Percentiles rank a stretch among this genome's conserved stretches.
Evolutionary conservation across 1,284 basidiomycete genomes (phyloP).

Genomic region (Tylopilus orsonianus): DNA sequence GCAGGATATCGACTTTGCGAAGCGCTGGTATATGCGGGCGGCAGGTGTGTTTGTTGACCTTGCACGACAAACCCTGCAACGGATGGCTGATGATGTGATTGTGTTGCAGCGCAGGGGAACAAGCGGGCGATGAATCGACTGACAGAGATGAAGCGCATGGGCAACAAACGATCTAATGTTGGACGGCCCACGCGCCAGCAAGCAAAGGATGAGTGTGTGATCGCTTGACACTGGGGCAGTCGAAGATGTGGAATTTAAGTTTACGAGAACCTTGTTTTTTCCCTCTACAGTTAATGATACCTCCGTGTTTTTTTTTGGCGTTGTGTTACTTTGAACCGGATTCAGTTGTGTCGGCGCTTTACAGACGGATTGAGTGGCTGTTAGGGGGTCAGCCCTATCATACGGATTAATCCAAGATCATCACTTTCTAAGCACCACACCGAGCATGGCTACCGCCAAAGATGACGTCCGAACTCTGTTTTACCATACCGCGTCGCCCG

Average conservation of each 20-base stretch:
- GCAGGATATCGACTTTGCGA: conserved; percentile 93
- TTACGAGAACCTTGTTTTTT: conserved; percentile 3
- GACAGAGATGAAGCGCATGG: conserved; percentile 86
- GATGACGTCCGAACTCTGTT: conserved; percentile 28
- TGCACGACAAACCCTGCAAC: neutral
- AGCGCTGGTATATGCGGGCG: conserved; percentile 98
- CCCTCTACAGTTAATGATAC: conserved; percentile 12
- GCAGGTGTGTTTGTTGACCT: conserved; percentile 64
- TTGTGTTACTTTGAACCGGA: conserved; percentile 6
- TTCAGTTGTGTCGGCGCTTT: conserved; percentile 7
- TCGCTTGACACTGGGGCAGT: conserved; percentile 48
- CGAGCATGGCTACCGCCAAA: conserved; percentile 25
- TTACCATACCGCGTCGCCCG: neutral
- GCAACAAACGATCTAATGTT: conserved; percentile 68
- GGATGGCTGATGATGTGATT: conserved; percentile 11
- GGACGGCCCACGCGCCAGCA: conserved; percentile 88
- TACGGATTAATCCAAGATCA: neutral
- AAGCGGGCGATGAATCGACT: conserved; percentile 93
- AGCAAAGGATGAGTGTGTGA: conserved; percentile 88
- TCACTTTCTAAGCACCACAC: conserved; percentile 5
- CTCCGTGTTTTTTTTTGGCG: conserved; percentile 7
- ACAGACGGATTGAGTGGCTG: neutral
- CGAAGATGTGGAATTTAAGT: conserved; percentile 11
- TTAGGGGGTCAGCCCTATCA: conserved; percentile 19
- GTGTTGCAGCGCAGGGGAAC: conserved; percentile 80